These are phyloP conservation scores for Neurospora sp. DNA, from an alignment of 495 filamentous ascomycete genomes.

Conservation along the genomic window DNA sequence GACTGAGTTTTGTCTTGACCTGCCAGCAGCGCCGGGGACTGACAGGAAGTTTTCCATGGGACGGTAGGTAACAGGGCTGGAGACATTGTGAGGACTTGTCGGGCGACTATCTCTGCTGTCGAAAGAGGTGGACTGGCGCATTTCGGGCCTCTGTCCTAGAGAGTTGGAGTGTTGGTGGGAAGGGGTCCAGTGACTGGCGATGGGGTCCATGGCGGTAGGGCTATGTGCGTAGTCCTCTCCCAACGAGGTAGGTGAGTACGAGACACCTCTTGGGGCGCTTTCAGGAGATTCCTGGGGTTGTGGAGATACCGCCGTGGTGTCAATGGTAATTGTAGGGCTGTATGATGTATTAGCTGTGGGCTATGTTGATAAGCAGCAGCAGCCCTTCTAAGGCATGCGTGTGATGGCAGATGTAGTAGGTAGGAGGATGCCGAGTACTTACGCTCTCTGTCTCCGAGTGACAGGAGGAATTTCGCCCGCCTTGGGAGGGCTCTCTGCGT, in stretches of 20 bases:
- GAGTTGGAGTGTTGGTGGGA: constrained; percentile 32
- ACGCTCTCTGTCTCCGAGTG: constrained; percentile 7
- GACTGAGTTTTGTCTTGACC: constrained; percentile 44
- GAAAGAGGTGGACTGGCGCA: constrained; percentile 52
- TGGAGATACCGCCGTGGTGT: constrained; percentile 52
- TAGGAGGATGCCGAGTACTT: constrained; percentile 3
- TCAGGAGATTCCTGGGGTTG: constrained; percentile 13
- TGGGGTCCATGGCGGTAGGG: constrained; percentile 31
- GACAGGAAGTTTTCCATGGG: constrained; percentile 39
- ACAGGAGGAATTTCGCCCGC: neutral
- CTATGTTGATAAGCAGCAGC: constrained; percentile 4
- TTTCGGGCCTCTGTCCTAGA: constrained; percentile 39
- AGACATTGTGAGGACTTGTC: constrained; percentile 85
- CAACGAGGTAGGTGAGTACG: constrained; percentile 35
- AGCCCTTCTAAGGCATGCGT: neutral
- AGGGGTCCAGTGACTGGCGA: constrained; percentile 33
- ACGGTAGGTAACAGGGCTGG: constrained; percentile 49
- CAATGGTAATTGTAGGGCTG: constrained; percentile 64
- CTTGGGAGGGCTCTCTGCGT: neutral
- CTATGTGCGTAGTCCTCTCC: constrained; percentile 33
- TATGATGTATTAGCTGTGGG: neutral
- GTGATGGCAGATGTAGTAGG: neutral
- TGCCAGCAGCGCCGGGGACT: constrained; percentile 34
- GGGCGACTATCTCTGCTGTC: constrained; percentile 70
- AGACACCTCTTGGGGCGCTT: constrained; percentile 1